Evolutionary conservation across 768 basidiomycete genomes (phyloP), one percentile per base, ranked within the genome.

Genomic region (Boletus subparvulus): DNA sequence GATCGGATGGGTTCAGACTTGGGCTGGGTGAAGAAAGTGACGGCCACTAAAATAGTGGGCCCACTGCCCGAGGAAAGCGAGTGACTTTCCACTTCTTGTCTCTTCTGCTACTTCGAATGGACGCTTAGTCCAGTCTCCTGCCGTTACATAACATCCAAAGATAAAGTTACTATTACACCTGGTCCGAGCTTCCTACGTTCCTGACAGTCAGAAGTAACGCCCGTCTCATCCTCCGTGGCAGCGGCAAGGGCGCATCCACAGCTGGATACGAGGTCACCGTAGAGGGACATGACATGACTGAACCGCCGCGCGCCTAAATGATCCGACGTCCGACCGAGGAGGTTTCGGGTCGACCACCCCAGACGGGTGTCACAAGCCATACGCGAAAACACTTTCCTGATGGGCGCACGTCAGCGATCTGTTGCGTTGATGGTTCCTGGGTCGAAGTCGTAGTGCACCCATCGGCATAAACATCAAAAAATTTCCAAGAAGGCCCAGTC

Each of bases 71-170:
- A 60, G 50, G 59, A 55, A 59, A 65, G 65, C 58, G 42, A 58
- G 11, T 10, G 61, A 45, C 54, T 53, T 62, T 62, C 65, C 47
- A 17, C 63, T 65, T 68, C 68, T 59, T 14, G 50, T 41, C 46
- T 41, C 60, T 65, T 61, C 59, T 37, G 40, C 43, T 42, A 61
- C 58, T 59, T 62, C 54, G 65, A 60, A 51, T 35, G 41, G 41
- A 57, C 47, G 56, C 58, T 21, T 28, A 36, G 57, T 28, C 48
- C 56, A 50, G 48, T 54, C 44, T 19, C 53, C 32, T 52, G 50
- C 42, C 11, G 59, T 68, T 68, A 68, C 68, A 65, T 67, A 61
- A 62, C 55, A 28, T 54, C 58, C 54, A 54, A 53, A 58, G 67
- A 67, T 61, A 69, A 54, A 30, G 67, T 65, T 57, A 56, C 60